phyloP scores from a whole-genome alignment of 169 alveolate genomes.

The Eimeria mitis region DNA sequence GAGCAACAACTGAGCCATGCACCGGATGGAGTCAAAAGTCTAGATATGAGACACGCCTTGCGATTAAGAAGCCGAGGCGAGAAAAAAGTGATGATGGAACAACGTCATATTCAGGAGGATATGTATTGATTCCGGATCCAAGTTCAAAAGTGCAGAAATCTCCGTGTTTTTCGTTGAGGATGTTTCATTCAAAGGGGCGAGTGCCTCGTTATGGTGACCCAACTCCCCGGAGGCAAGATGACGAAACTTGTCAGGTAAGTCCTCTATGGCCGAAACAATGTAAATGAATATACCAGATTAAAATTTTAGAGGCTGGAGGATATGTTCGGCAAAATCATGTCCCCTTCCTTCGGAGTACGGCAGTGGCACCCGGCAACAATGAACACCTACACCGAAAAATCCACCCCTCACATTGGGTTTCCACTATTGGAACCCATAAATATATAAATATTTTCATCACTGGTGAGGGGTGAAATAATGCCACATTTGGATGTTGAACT shows the following conservation, averaged over 20 bases:
- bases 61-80: not conserved
- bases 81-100: not conserved
- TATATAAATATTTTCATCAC: not conserved
- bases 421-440: not conserved
- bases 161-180: not conserved
- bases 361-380: not conserved
- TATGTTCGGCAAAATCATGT: not conserved
- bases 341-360: not conserved
- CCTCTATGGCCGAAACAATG: not conserved
- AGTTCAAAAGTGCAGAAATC: not conserved
- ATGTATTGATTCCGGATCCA: not conserved
- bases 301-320: not conserved
- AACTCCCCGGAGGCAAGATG: not conserved
- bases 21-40: not conserved
- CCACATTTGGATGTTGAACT: not conserved
- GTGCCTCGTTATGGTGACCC: not conserved
- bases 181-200: not conserved
- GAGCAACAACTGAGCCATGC: not conserved
- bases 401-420: not conserved
- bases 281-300: not conserved
- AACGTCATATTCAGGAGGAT: not conserved
- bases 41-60: not conserved
- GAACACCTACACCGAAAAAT: not conserved
- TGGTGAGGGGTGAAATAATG: not conserved
- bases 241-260: not conserved